Base-by-base conservation (phyloP, 1,139 yeast species). In the Yamadazyma trypodendri region DNA sequence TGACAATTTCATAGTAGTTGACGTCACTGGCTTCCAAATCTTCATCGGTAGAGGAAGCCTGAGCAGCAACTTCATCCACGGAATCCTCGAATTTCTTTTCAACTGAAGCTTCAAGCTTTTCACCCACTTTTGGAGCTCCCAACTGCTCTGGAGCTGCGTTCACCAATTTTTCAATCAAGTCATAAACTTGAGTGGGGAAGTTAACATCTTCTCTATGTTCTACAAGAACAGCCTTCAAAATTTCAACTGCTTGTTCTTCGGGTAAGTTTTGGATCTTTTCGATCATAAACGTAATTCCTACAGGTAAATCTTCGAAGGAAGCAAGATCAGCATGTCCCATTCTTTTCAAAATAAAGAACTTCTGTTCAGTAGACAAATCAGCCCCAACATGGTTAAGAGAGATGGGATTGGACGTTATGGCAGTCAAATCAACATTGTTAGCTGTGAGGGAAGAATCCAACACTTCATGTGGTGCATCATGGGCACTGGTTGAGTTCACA, bases 181-280 rank as follows among this genome's bases (percentile, higher is more conserved):
- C 52, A 13, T 44, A 65, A 34, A 64, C 72, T 6, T 54, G 60
- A 7, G 48, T 43, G 4, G 78, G 72, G 44, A 77, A 68, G 49
- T 79, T 79, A 37, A 69, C 64, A 52, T 79, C 85, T 31, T 61
- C 68, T 2, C 51, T 49, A 48, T 75, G 79, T 28, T 69, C 67
- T 1, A 48, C 59, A 3, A 67, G 42, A 4, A 72, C 64, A n/a
- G 61, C 56, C 34, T 56, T 50, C 35, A 79, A 58, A 31, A 75
- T 65, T 17, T 56, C 61, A 3, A 72, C 23, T 0, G 80, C 69
- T 38, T 72, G 73, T 9, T 60, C 65, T 13, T 60, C 52, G 2
- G 66, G 37, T 51, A 77, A 46, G 14, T 48, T 45, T 16, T 57
- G 60, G 35, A 73, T 58, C 45, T 69, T 69, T 29, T 63, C 65